Conservation (phyloP, 2,329 filamentous ascomycete genomes). For the Thelonectria blattea region DNA sequence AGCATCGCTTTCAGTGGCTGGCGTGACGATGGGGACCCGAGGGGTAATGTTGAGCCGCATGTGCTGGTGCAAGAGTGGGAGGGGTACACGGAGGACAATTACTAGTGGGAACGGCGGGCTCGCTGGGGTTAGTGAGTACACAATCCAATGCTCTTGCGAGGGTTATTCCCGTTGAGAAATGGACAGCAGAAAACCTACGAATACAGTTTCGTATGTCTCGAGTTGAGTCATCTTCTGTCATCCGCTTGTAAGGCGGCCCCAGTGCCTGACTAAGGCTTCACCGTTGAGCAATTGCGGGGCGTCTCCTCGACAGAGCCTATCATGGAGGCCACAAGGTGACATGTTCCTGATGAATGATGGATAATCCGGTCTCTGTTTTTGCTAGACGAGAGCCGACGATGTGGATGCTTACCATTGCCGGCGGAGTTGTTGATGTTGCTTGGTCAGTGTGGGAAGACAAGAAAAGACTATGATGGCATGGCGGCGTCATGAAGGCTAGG, state of each 20-base stretch:
- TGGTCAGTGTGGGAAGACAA: neutral
- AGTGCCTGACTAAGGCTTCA: conserved; percentile 7
- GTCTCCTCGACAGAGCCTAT: neutral
- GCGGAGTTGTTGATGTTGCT: neutral
- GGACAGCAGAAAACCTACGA: neutral
- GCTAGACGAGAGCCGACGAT: conserved; percentile 3
- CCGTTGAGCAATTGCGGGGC: conserved; percentile 8
- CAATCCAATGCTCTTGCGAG: too few relatives aligned
- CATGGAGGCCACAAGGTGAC: neutral
- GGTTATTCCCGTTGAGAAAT: too few relatives aligned
- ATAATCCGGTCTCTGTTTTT: conserved; percentile 1
- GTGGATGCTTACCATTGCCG: neutral
- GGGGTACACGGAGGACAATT: neutral
- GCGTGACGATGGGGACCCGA: neutral
- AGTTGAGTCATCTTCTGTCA: conserved; percentile 18
- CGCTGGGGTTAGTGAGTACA: too few relatives aligned
- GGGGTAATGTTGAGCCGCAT: neutral
- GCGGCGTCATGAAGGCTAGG: neutral
- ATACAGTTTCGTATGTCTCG: neutral
- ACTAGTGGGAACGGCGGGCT: neutral
- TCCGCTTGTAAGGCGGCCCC: conserved; percentile 12
- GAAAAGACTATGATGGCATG: neutral
- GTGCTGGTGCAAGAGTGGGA: neutral
- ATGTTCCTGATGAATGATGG: neutral
- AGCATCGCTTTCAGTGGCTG: neutral